Evolutionary conservation across 176 grass and related monocot genomes (phyloP), one percentile per base, ranked within the genome.

Genomic region (Stipa capillata): DNA sequence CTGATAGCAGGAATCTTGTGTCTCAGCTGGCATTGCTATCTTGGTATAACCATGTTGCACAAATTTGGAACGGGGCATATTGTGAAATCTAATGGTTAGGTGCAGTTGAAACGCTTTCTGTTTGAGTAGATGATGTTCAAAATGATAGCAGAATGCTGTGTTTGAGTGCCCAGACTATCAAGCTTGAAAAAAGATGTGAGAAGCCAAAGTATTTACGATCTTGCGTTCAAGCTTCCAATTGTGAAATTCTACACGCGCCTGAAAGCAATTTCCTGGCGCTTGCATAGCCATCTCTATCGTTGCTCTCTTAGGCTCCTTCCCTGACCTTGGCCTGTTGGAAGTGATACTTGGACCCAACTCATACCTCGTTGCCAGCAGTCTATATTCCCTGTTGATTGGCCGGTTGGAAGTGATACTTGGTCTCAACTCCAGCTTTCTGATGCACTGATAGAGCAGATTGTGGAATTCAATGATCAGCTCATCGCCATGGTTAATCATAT

Each of bases 301-400:
- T 52, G 8, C 40, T 47, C 66, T 75, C 23, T 45, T 74, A 23
- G 64, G 34, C 20, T 86, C 79, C 58, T 72, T 83, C 31, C 66
- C 27, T 6, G 83, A 90, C 33, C 56, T 85, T 41, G 88, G 88
- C 78, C 59, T 36, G 11, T 21, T 17, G n/a, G 39, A 69, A 40
- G 63, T 55, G 79, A 28, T 40, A 5, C 43, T 86, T 10, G 28
- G 82, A 11, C 62, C 73, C 9, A 35, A 42, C 36, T 88, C 81
- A 42, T 57, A 61, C 37, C 82, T 90, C 28, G 65, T 90, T 25
- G 33, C 90, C 35, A 40, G 78, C 36, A 17, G 7, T 43, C 8
- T 7, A 2, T 12, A 4, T 43, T 33, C 44, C 24, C 73, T 93
- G 23, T n/a, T n/a, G n/a, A 68, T 9, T 90, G 82, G 88, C 78